Base-by-base conservation (phyloP, 345 rosid species). In the Cardamine resedifolia region DNA sequence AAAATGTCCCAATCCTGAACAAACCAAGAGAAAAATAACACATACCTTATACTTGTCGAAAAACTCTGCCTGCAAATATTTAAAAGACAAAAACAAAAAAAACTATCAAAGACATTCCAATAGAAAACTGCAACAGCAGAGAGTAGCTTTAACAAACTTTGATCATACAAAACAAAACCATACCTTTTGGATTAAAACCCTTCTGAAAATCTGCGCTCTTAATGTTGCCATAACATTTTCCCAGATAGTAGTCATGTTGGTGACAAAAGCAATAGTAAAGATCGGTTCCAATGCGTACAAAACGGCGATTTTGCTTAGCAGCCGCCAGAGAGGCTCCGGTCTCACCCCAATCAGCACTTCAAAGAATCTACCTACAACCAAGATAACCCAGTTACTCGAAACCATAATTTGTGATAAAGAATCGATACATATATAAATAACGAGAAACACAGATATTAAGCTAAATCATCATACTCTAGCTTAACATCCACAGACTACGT, bases 41-140 rank as follows among this genome's bases (percentile, higher is more conserved):
- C 85, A 59, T 49, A 90, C 98, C 97, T 90, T 94, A 81, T 86
- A 85, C 18, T 86, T 82, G 80, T 94, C 97, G 53, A 89, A 94
- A 83, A 94, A 90, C 82, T 89, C 97, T 62, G 82, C 85, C 98
- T 94, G 88, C 78, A 67, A 27, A 36, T 7, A 58, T 33, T 38
- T 38, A 38, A 67, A 61, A 38, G 52, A 39, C 33, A 34, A n/a
- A n/a, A n/a, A 3, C 14, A 11, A 36, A 34, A 43, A 11, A 49
- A 34, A 3, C 19, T 34, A 58, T 71, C 64, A 71, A 74, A 21
- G 19, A 39, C 19, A 50, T 49, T 31, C 11, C 55, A 41, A 4
- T 58, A 14, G 21, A 11, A 77, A 57, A 58, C 60, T 8, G 34
- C 38, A 66, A 34, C 5, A 59, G 50, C 19, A 27, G 44, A 45